Evolutionary conservation across 257 asterid genomes (phyloP).

Genomic region (Solanum chaucha): DNA sequence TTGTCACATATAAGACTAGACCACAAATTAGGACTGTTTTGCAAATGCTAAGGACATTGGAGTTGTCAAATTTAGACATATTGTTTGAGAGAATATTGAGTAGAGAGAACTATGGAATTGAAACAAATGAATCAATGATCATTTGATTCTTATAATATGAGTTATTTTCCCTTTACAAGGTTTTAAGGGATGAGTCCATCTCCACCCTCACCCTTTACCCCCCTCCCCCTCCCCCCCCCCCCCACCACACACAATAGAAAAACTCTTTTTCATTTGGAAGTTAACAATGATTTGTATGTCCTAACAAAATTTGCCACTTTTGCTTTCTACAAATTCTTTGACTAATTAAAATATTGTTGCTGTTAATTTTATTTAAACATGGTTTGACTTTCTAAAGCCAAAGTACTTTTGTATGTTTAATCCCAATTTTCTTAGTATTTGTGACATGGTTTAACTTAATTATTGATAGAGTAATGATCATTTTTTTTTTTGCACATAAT

Average conservation of each 20-base stretch:
- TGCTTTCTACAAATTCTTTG: background rate
- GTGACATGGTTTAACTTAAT: background rate
- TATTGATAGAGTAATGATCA: background rate
- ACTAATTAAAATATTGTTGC: background rate
- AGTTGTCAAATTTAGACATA: background rate
- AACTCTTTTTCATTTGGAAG: background rate
- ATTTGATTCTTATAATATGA: background rate
- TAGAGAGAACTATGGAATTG: background rate
- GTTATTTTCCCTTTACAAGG: background rate
- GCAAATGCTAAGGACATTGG: background rate
- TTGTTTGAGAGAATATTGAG: background rate
- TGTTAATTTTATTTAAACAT: background rate
- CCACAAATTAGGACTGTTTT: background rate
- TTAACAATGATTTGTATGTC: background rate
- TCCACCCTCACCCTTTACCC: background rate
- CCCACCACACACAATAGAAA: background rate
- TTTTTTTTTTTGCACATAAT: too few species aligned
- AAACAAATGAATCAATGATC: background rate
- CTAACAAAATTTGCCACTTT: background rate
- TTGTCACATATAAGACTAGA: background rate
- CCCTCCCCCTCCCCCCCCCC: background rate
- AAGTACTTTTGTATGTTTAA: background rate
- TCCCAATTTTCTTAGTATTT: background rate
- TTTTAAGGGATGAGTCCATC: background rate
- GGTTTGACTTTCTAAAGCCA: background rate